Base-by-base conservation (phyloP, 2,329 filamentous ascomycete genomes). In the Nemania diffusa region DNA sequence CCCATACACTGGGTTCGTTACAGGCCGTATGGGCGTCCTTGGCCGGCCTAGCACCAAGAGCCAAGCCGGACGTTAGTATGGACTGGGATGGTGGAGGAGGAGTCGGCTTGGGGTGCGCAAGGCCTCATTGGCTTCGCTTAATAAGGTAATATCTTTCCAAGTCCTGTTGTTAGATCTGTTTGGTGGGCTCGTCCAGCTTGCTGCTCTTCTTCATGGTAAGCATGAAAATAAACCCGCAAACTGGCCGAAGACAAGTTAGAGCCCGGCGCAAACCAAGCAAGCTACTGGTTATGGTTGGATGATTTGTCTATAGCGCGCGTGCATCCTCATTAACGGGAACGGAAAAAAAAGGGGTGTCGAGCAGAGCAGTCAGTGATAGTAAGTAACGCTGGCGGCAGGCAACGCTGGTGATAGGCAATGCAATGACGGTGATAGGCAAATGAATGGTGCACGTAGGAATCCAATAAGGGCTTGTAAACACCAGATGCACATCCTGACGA, bases 111-210 rank as follows among this genome's bases (percentile, higher is more conserved):
- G 57, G 42, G 48, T 20, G 17, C 27, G 26, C 20, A 40, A 17
- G n/a, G 53, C 24, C 40, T 62, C 57, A 68, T 68, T 68, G 62
- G 65, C 22, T 26, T 68, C 57, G 57, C 58, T 61, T 62, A 62
- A 44, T 26, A 9, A 34, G 32, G 57, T 59, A 58, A 65, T 65
- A 61, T 67, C 57, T 57, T 37, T 17, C 22, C 44, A 29, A 52
- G 50, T 42, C 42, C 32, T 29, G 48, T 40, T 42, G 5, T 37
- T 50, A 42, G 50, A 44, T 61, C 44, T 57, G 29, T 64, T 53
- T 60, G 56, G 61, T 20, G 42, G 48, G 15, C 32, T 50, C 27
- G 32, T 51, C 50, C 44, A 37, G 62, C 40, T 52, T 5, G 51
- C 9, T 15, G 13, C 42, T 22, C 22, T 44, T 22, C 26, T 9